Base-by-base conservation (phyloP, 2,329 filamentous ascomycete species). In the Reticulascus tulasneorum region DNA sequence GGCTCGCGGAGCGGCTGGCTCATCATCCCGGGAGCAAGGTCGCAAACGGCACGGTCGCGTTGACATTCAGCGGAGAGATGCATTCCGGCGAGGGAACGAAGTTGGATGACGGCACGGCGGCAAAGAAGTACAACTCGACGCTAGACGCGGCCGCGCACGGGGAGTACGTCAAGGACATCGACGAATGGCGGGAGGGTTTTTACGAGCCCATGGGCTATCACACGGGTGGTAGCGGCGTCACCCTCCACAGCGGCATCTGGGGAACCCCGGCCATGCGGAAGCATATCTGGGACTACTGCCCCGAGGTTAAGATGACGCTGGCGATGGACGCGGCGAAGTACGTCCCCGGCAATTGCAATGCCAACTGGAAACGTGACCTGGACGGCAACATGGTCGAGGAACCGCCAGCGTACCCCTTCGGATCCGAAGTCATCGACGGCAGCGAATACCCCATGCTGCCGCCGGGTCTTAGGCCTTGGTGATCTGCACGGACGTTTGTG, bases 161-260 rank as follows among this genome's bases (percentile, higher is more conserved):
- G 22, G 54, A 58, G 18, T 55, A 58, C 26, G 53, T 69, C 23
- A 45, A 58, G 26, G 69, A 62, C 7, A 53, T 74, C 24, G 70
- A 74, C 50, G 63, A 67, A 49, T 73, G 67, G 66, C 63, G 71
- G 12, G 48, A 65, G n/a, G 70, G 71, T 11, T 69, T 66, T 47
- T 75, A 75, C 49, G 65, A 75, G 50, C 74, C 75, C 11, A 74
- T 78, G 73, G 75, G 75, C 27, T 78, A 75, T 50, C 74, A 79
- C 50, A 73, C 69, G 2, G 73, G 72, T 16, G 66, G 66, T 7
- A 66, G 65, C 35, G 73, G 74, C 30, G 50, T 49, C 10, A 63
- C 51, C 34, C 53, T 77, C 13, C 67, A 72, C 41, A 40, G 47
- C 9, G 57, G 54, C 2, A 65, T 77, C 25, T 78, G 72, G 72